Conservation (phyloP, 495 filamentous ascomycete species). For the Aspergillus baeticus region DNA sequence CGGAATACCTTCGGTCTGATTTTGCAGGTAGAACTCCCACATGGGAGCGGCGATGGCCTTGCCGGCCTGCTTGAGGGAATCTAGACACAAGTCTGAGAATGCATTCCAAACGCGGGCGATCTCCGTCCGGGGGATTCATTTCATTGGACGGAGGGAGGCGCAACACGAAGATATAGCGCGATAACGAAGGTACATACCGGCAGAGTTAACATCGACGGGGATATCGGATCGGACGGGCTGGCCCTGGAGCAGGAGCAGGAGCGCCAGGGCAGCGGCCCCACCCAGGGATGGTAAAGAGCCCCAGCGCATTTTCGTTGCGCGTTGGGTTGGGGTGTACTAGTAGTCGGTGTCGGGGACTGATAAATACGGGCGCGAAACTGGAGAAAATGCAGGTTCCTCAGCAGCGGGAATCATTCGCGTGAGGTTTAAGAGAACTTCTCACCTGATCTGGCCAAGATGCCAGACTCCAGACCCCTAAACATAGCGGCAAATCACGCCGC, state of each 20-base stretch:
- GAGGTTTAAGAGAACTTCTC: constrained; percentile 8
- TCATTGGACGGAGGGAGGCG: background rate
- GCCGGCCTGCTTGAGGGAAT: constrained; percentile 20
- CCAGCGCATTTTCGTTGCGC: constrained; percentile 17
- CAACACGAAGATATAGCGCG: background rate
- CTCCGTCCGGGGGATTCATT: background rate
- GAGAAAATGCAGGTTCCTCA: background rate
- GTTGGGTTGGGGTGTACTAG: too few relatives aligned
- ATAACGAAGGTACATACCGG: constrained; percentile 8
- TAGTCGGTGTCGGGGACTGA: background rate
- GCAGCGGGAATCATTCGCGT: background rate
- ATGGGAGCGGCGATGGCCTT: constrained; percentile 28
- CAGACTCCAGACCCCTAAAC: constrained; percentile 11
- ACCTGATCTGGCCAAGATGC: constrained; percentile 11
- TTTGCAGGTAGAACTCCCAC: constrained; percentile 50
- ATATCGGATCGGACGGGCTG: constrained; percentile 17
- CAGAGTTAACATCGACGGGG: constrained; percentile 11
- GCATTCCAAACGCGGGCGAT: background rate
- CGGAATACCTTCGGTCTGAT: constrained; percentile 34
- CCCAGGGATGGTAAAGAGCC: constrained; percentile 7
- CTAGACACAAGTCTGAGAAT: background rate
- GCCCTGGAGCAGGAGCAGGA: constrained; percentile 16
- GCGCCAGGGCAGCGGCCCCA: constrained; percentile 15
- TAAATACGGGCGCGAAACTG: background rate
- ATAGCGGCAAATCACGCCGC: constrained; percentile 17